Base-by-base conservation (phyloP, 1,139 yeast species). In the Blastobotrys raffinosifermentans region DNA sequence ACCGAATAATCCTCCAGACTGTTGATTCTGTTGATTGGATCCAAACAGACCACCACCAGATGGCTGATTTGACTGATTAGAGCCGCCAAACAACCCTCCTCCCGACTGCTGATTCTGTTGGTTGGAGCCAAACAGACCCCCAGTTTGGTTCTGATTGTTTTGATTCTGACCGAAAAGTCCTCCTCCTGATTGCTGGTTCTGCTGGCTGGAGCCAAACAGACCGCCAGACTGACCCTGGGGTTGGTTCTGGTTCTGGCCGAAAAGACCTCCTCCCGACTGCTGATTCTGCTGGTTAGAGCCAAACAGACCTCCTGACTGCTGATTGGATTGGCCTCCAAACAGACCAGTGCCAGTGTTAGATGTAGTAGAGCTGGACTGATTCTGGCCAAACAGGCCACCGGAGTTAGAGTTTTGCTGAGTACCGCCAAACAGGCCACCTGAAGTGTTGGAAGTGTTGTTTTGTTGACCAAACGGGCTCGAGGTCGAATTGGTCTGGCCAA, bases 371-470 rank as follows among this genome's bases (percentile, higher is more conserved):
- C 16, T n/a, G 21, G 15, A 25, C 3, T 4, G 4, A 21, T 11
- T 21, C 26, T 20, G 21, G 26, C 48, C 49, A 40, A 45, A 47
- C 27, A 45, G 29, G 9, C 50, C 46, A 22, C 44, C 42, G 4
- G 52, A 27, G 10, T 17, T 15, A 4, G 32, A 10, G 11, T 18
- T 36, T 3, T 26, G 25, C 4, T 32, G 11, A 19, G 10, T 19
- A n/a, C 19, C 14, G 20, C 38, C 38, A 16, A 26, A 26, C 4
- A 36, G 25, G 11, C 31, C 26, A 5, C 32, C 37, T 11, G 23
- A 29, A 21, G 20, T 9, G 17, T n/a, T 23, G n/a, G n/a, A 15
- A 4, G 32, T 26, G 32, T 10, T 35, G 26, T 29, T 8, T 8
- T 26, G 29, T 9, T 19, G 21, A 5, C 29, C 29, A 26, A 26